These are phyloP conservation scores for Vaccinium vitisidaea DNA, from an alignment of 148 eudicot genomes.

Conservation along the genomic window DNA sequence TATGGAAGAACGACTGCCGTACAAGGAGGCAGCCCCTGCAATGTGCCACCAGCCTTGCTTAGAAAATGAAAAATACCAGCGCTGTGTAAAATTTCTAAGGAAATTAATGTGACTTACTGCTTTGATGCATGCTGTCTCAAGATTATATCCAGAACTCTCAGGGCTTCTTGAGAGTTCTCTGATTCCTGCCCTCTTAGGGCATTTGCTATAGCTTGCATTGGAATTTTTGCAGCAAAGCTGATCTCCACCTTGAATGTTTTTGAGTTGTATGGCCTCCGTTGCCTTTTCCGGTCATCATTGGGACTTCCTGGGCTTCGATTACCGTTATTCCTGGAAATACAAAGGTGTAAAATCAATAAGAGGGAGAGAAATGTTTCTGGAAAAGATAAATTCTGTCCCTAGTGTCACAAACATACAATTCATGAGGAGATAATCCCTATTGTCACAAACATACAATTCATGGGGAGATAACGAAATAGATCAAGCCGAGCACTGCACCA, in stretches of 20 bases:
- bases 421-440: too few relatives aligned
- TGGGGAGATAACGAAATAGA: too few relatives aligned
- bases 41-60: not conserved
- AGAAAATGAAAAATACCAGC: not conserved
- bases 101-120: conserved; percentile 33
- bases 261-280: conserved; percentile 26
- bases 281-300: conserved; percentile 40
- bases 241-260: conserved; percentile 46
- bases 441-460: too few relatives aligned
- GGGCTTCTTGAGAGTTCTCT: conserved; percentile 49
- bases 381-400: too few relatives aligned
- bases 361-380: too few relatives aligned
- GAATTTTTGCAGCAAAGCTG: conserved; percentile 48
- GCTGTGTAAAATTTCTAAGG: not conserved
- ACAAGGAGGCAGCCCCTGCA: conserved; percentile 94
- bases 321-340: conserved; percentile 27
- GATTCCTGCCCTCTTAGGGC: conserved; percentile 51
- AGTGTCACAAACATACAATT: too few relatives aligned
- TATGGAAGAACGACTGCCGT: conserved; percentile 85
- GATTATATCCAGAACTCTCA: conserved; percentile 53
- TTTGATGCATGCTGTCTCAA: conserved; percentile 59
- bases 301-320: conserved; percentile 30
- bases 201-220: conserved; percentile 45
- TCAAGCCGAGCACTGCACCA: not conserved
- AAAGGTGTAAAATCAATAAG: not conserved